These are phyloP conservation scores for Lentinus brumalis DNA, from an alignment of 768 basidiomycete species.

Conservation along the genomic window DNA sequence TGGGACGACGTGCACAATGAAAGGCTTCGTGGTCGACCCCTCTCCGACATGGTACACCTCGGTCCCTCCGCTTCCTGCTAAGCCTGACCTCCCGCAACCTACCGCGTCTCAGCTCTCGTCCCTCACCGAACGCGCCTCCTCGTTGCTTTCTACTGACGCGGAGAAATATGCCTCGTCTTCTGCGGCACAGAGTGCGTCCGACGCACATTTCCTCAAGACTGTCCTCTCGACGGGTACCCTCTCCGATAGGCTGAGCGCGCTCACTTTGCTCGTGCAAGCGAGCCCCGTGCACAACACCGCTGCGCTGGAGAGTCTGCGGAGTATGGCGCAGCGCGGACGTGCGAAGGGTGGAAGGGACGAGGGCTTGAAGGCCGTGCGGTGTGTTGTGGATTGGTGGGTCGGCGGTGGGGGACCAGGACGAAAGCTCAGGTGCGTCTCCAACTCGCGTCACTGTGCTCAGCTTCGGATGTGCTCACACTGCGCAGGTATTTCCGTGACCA, in stretches of 20 bases:
- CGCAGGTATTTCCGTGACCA: slow-evolving; percentile 90
- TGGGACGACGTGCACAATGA: not conserved
- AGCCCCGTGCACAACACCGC: slow-evolving; percentile 85
- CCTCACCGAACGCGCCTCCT: slow-evolving; percentile 47
- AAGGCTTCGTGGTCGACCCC: not conserved
- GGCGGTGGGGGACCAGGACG: slow-evolving; percentile 88
- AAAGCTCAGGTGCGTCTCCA: slow-evolving; percentile 75
- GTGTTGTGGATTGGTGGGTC: slow-evolving; percentile 96
- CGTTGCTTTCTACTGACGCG: slow-evolving; percentile 47
- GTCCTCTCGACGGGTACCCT: slow-evolving; percentile 89
- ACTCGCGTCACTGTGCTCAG: not conserved
- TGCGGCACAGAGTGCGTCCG: slow-evolving; percentile 56
- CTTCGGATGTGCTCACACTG: not conserved
- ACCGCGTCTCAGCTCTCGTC: slow-evolving; percentile 47
- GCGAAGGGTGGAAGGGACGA: slow-evolving; percentile 93
- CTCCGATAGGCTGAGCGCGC: slow-evolving; percentile 87
- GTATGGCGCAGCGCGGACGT: slow-evolving; percentile 75
- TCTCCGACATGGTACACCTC: slow-evolving; percentile 57
- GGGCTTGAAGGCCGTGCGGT: slow-evolving; percentile 85
- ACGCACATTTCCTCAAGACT: slow-evolving; percentile 79
- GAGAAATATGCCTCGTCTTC: slow-evolving; percentile 53
- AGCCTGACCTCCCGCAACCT: slow-evolving; percentile 32
- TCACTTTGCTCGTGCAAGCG: slow-evolving; percentile 86
- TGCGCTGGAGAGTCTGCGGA: slow-evolving; percentile 73
- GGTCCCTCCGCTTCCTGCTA: slow-evolving; percentile 41